These are phyloP conservation scores for Sideroxylon spinosum DNA, from an alignment of 179 eudicot genomes.

Conservation along the genomic window DNA sequence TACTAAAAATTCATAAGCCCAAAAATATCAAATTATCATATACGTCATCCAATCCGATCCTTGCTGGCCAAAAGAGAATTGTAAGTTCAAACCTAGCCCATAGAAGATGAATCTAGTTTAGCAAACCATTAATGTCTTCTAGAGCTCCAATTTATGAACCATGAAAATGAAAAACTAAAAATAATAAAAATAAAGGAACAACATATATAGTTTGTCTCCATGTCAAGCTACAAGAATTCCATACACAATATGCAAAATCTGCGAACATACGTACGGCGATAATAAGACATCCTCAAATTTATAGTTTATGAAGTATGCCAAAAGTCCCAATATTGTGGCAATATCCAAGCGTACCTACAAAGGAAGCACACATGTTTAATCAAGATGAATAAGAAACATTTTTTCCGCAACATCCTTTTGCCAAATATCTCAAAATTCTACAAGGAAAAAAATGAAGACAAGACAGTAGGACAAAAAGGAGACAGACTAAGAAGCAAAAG, in stretches of 20 bases:
- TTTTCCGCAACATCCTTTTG: not conserved
- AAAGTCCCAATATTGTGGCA: constrained; percentile 78
- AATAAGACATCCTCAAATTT: constrained; percentile 68
- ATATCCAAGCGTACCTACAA: constrained; percentile 88
- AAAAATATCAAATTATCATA: too few relatives aligned
- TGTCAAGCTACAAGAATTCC: too few relatives aligned
- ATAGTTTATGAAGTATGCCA: constrained; percentile 85
- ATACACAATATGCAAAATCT: not conserved
- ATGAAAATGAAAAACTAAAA: not conserved
- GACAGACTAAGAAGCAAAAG: too few relatives aligned
- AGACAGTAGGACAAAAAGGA: too few relatives aligned
- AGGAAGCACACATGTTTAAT: constrained; percentile 18
- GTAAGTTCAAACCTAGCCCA: not conserved
- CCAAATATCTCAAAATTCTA: not conserved
- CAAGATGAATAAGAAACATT: not conserved
- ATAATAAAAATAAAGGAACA: not conserved
- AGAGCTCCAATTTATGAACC: not conserved
- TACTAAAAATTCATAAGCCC: too few relatives aligned
- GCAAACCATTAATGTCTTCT: not conserved
- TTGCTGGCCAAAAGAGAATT: not conserved
- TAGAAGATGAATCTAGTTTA: not conserved
- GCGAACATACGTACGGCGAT: constrained; percentile 67
- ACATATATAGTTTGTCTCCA: too few relatives aligned
- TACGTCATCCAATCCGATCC: too few relatives aligned
- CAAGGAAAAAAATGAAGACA: too few relatives aligned